Evolutionary conservation across 257 asterid species (phyloP), one percentile per base, ranked within the genome.

Genomic region (Nyctanthes arbortristis): DNA sequence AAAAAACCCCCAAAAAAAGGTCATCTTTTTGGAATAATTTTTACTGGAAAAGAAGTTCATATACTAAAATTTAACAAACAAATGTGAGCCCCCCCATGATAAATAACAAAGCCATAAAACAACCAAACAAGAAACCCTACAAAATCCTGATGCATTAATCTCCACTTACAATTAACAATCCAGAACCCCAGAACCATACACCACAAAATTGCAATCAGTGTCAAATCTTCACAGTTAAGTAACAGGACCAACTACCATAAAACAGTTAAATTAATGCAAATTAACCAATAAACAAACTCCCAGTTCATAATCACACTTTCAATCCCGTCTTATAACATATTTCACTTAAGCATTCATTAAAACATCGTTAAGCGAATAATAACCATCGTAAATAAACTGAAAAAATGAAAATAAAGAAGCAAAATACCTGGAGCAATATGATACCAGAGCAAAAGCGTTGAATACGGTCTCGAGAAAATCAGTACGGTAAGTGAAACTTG

Each of bases 161-260:
- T n/a, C n/a, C n/a, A n/a, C n/a, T n/a, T n/a, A n/a, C n/a, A n/a
- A n/a, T n/a, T n/a, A n/a, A n/a, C n/a, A n/a, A n/a, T 45, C 55
- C 10, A 45, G 55, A n/a, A n/a, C n/a, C n/a, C n/a, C n/a, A n/a
- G n/a, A 43, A 43, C 54, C 5, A 16, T 43, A 5, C 16, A 5
- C 5, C n/a, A 24, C 56, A 20, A 56, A 62, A 49, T 49, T 31
- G 52, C 66, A 66, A 70, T 67, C 77, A 69, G 75, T 69, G 67
- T 70, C 63, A 57, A 75, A 81, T 58, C 65, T 56, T 66, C 11
- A 65, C 73, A 65, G 39, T n/a, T 29, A 68, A 66, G 60, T 32
- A 58, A 58, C 58, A 57, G 73, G 70, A 77, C 77, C 81, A 80
- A 77, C 52, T 37, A 47, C 61, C 77, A 36, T 20, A n/a, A 76